Evolutionary conservation across 2,329 filamentous ascomycete genomes (phyloP).

Genomic region (Onygena corvina): DNA sequence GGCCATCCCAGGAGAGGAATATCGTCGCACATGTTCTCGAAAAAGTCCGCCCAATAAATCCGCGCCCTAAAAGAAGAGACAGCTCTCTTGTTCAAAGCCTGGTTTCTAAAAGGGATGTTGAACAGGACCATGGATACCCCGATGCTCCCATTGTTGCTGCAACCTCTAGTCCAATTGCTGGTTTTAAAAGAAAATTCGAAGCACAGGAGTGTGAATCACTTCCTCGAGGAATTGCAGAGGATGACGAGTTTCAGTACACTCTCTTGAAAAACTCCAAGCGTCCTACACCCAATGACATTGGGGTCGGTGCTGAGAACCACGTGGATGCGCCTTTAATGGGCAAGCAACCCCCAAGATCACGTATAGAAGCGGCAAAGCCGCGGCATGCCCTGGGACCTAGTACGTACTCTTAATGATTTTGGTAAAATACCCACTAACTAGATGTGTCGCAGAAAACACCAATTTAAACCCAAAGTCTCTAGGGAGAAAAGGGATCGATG

Average conservation of each 20-base stretch:
- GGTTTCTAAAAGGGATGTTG: constrained; percentile 11
- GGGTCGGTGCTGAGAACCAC: constrained; percentile 8
- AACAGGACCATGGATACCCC: constrained; percentile 14
- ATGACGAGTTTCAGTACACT: constrained; percentile 39
- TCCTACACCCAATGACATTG: not conserved
- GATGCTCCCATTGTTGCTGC: constrained; percentile 17
- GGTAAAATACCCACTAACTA: not conserved
- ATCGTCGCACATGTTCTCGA: not conserved
- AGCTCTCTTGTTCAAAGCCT: constrained; percentile 35
- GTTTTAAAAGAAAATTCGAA: constrained; percentile 47
- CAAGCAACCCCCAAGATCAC: constrained; percentile 11
- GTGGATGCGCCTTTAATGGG: not conserved
- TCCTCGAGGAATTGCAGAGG: constrained; percentile 5
- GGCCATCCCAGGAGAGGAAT: not conserved
- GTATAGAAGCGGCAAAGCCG: constrained; percentile 9
- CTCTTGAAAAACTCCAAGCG: constrained; percentile 19
- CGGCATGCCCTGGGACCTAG: constrained; percentile 29
- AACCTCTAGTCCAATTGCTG: constrained; percentile 40
- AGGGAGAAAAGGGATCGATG: constrained; percentile 18
- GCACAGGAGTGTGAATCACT: constrained; percentile 31
- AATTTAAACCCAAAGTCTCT: constrained; percentile 36
- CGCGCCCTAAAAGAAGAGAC: constrained; percentile 41
- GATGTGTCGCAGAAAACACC: constrained; percentile 33
- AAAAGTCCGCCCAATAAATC: constrained; percentile 23
- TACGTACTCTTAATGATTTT: constrained; percentile 20